Percentiles rank a stretch among this genome's conserved stretches.
Evolutionary conservation across 2,329 filamentous ascomycete species (phyloP).

Genomic region (Verticillium klebahnii): DNA sequence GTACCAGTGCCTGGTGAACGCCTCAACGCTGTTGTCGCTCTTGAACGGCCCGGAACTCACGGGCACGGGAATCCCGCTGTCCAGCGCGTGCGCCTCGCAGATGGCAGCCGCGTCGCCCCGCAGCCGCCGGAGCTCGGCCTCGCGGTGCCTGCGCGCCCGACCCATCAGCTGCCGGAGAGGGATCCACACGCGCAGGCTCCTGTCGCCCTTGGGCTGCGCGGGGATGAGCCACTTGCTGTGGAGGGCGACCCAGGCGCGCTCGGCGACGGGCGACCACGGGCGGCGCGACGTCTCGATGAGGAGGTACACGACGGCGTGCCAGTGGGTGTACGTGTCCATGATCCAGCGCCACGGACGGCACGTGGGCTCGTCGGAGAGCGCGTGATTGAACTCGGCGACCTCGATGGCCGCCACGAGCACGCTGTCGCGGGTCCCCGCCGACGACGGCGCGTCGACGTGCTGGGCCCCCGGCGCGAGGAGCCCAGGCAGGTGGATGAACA

Average conservation of each 20-base stretch:
- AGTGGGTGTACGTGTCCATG: conserved; percentile 55
- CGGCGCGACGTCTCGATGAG: conserved; percentile 44
- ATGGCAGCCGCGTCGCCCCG: conserved; percentile 19
- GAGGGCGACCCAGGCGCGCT: conserved; percentile 42
- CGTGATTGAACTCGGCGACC: conserved; percentile 51
- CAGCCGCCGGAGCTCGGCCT: conserved; percentile 28
- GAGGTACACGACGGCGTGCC: conserved; percentile 54
- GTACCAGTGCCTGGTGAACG: conserved; percentile 26
- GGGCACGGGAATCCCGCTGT: conserved; percentile 19
- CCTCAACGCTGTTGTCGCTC: conserved; percentile 13
- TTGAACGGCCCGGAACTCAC: conserved; percentile 23
- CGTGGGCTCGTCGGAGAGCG: conserved; percentile 44
- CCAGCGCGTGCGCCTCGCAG: conserved; percentile 21
- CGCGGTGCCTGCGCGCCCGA: conserved; percentile 31
- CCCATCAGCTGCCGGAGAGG: conserved; percentile 34
- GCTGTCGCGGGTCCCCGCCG: conserved; percentile 33
- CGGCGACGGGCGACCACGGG: conserved; percentile 38
- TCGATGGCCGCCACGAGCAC: conserved; percentile 48
- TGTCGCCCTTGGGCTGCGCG: conserved; percentile 19
- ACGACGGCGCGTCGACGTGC: conserved; percentile 16
- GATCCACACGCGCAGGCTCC: conserved; percentile 31
- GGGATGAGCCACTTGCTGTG: conserved; percentile 40
- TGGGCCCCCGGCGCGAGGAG: conserved; percentile 36
- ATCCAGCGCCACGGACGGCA: conserved; percentile 53
- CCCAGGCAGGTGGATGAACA: conserved; percentile 49